Evolutionary conservation across 345 rosid genomes (phyloP).

Genomic region (Gossypium stocksii): DNA sequence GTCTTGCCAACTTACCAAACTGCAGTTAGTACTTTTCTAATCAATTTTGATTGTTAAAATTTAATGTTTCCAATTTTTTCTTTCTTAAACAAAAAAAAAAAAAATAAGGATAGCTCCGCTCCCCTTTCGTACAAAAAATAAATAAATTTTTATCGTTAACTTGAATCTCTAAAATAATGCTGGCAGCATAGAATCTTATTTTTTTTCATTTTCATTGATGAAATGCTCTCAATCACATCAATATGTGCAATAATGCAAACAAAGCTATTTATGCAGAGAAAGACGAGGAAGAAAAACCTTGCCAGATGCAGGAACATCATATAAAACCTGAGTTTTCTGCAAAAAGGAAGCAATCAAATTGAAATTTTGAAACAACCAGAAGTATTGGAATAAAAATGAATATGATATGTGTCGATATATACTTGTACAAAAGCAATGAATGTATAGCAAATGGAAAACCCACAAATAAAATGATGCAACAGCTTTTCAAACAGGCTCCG

Average conservation of each 20-base stretch:
- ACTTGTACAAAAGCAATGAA: neutral
- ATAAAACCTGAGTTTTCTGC: slow-evolving; percentile 58
- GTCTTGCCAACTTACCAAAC: too few relatives aligned
- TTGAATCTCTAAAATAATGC: neutral
- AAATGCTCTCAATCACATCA: neutral
- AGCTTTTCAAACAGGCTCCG: neutral
- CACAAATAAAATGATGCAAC: neutral
- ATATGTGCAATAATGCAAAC: neutral
- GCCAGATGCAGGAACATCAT: slow-evolving; percentile 26
- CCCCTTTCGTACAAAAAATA: slow-evolving; percentile 53
- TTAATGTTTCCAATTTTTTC: too few relatives aligned
- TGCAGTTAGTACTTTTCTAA: too few relatives aligned
- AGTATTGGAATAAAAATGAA: neutral
- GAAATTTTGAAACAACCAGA: neutral
- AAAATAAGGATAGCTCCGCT: too few relatives aligned
- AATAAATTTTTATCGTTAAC: neutral
- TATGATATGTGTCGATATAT: neutral
- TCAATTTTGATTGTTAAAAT: too few relatives aligned
- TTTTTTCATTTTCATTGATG: slow-evolving; percentile 12
- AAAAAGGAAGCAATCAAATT: slow-evolving; percentile 14
- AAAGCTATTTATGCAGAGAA: neutral
- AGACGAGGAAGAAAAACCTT: slow-evolving; percentile 40
- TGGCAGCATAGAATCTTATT: slow-evolving; percentile 6
- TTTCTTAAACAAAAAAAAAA: too few relatives aligned
- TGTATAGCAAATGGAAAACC: neutral